Evolutionary conservation across 1,139 yeast species (phyloP).

Genomic region (Geotrichum bryndzae): DNA sequence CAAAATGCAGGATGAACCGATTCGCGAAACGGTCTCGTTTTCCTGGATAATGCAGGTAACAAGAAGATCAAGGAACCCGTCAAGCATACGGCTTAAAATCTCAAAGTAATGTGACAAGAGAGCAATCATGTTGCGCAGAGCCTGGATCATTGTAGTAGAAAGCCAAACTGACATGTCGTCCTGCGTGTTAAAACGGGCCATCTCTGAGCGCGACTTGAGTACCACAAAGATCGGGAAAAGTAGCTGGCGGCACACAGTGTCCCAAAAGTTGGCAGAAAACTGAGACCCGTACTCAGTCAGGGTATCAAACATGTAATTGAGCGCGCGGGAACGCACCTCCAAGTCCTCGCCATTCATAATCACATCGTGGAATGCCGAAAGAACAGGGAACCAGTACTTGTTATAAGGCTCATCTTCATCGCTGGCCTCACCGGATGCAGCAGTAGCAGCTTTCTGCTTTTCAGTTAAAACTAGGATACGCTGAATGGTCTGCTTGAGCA

Average conservation of each 20-base stretch:
- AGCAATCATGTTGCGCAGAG: constrained; percentile 80
- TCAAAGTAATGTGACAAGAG: constrained; percentile 77
- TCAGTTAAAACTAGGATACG: constrained; percentile 15
- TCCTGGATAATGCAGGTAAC: constrained; percentile 92
- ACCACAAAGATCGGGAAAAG: constrained; percentile 87
- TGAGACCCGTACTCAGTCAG: constrained; percentile 72
- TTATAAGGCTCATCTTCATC: constrained; percentile 37
- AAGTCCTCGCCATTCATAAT: constrained; percentile 91
- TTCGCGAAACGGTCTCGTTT: constrained; percentile 91
- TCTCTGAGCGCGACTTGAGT: constrained; percentile 69
- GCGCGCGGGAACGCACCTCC: constrained; percentile 87
- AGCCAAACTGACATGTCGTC: constrained; percentile 96
- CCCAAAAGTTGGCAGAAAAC: constrained; percentile 78
- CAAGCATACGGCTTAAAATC: constrained; percentile 63
- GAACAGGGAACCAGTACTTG: constrained; percentile 70
- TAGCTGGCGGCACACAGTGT: constrained; percentile 64
- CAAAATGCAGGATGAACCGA: constrained; percentile 84
- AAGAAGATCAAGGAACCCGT: constrained; percentile 69
- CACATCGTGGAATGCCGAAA: constrained; percentile 77
- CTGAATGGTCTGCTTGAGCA: constrained; percentile 49
- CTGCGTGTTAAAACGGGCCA: constrained; percentile 56
- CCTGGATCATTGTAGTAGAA: constrained; percentile 93
- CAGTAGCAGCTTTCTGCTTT: not conserved
- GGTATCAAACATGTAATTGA: constrained; percentile 74
- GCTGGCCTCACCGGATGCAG: constrained; percentile 12